A percentile compares a stretch with the other conserved stretches of the same genome.
phyloP scores from a whole-genome alignment of 768 basidiomycete species.

The Amanita exitialis region DNA sequence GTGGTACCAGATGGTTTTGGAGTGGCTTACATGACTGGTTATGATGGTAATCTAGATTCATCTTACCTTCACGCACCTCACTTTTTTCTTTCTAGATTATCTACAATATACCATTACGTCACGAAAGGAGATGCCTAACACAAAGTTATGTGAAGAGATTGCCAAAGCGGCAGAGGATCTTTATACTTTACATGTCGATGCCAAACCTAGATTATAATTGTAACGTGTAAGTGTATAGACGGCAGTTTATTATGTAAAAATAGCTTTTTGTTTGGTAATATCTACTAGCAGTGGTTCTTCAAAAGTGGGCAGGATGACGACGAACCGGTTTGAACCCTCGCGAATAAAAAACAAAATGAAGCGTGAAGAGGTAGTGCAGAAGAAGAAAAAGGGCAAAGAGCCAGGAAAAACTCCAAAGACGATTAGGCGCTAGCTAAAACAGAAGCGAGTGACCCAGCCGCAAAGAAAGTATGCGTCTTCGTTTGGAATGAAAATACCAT shows the following conservation, averaged over 20 bases:
- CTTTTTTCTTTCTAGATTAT: constrained; percentile 37
- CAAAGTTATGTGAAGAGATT: constrained; percentile 64
- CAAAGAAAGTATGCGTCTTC: constrained; percentile 54
- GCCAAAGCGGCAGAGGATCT: constrained; percentile 53
- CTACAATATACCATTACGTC: constrained; percentile 87
- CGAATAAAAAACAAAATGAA: constrained; percentile 84
- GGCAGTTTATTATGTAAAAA: no score
- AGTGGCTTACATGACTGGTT: constrained; percentile 91
- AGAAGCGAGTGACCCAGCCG: constrained; percentile 65
- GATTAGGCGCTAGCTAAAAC: constrained; percentile 70
- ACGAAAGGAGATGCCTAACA: constrained; percentile 74
- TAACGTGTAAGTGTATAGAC: neutral
- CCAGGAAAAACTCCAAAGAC: constrained; percentile 70
- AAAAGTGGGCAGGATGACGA: constrained; percentile 30
- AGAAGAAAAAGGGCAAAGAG: constrained; percentile 69
- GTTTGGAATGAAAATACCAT: neutral
- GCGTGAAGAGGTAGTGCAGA: constrained; percentile 66
- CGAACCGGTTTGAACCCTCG: constrained; percentile 50
- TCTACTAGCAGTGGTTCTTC: neutral
- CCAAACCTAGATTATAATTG: constrained; percentile 2
- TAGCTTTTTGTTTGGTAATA: no score
- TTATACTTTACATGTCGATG: constrained; percentile 41
- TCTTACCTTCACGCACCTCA: constrained; percentile 5
- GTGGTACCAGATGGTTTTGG: constrained; percentile 93
- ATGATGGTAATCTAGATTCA: constrained; percentile 42